A percentile compares a stretch with the other conserved stretches of the same genome.
Evolutionary conservation across 495 filamentous ascomycete genomes (phyloP).

Genomic region (Hyaloscypha hepaticicola): DNA sequence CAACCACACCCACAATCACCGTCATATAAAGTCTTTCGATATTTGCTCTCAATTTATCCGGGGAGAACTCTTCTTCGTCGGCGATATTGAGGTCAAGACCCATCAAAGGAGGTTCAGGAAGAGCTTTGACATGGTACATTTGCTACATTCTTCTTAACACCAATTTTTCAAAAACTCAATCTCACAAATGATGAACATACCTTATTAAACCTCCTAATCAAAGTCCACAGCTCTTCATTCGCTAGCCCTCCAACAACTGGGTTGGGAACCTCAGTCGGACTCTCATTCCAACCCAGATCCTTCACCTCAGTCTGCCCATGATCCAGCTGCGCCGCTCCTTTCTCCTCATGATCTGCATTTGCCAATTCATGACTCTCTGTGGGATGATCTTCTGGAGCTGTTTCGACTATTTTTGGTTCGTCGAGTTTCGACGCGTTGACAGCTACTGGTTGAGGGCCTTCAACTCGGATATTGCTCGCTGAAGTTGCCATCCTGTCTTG

Average conservation of each 20-base stretch:
- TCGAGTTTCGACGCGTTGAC: slow-evolving; percentile 11
- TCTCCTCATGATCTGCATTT: slow-evolving; percentile 30
- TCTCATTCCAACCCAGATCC: slow-evolving; percentile 74
- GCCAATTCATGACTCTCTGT: slow-evolving; percentile 31
- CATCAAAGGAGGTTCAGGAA: slow-evolving; percentile 48
- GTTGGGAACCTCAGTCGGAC: slow-evolving; percentile 53
- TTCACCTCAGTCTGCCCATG: slow-evolving; percentile 30
- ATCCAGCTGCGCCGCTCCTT: slow-evolving; percentile 28
- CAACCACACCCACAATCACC: slow-evolving; percentile 66
- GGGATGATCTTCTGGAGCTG: slow-evolving; percentile 20
- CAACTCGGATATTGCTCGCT: background rate
- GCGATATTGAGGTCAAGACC: slow-evolving; percentile 79
- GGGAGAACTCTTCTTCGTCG: slow-evolving; percentile 81
- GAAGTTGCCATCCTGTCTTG: background rate
- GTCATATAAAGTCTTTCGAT: slow-evolving; percentile 87
- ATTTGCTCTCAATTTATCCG: slow-evolving; percentile 78
- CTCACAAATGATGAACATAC: slow-evolving; percentile 39
- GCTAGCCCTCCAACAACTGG: slow-evolving; percentile 69
- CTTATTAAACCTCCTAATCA: slow-evolving; percentile 83
- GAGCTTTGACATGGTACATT: slow-evolving; percentile 83
- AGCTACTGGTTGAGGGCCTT: background rate
- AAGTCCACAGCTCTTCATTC: slow-evolving; percentile 84
- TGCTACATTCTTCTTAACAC: slow-evolving; percentile 50
- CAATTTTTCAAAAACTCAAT: slow-evolving; percentile 17
- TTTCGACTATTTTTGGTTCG: slow-evolving; percentile 23